These are phyloP conservation scores for Paraconiothyrium sp. DNA, from an alignment of 2,329 filamentous ascomycete species.

Conservation along the genomic window DNA sequence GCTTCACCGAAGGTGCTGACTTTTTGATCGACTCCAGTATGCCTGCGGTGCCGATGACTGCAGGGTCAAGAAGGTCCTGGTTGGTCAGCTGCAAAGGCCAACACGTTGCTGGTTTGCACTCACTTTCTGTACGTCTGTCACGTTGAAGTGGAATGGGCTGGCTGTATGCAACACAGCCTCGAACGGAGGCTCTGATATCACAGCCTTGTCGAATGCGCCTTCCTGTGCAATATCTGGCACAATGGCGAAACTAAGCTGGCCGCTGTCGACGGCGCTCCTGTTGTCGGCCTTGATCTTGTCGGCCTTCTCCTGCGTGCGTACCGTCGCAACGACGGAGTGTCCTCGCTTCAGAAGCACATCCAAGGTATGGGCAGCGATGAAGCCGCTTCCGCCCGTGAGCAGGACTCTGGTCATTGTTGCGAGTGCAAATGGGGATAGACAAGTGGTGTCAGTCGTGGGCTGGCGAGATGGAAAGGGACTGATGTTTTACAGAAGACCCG, in stretches of 20 bases:
- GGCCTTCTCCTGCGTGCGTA: slow-evolving; percentile 69
- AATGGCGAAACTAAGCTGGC: slow-evolving; percentile 70
- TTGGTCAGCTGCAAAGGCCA: slow-evolving; percentile 15
- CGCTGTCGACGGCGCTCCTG: slow-evolving; percentile 58
- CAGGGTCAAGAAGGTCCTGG: slow-evolving; percentile 66
- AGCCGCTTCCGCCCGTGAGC: slow-evolving; percentile 66
- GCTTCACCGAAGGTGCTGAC: slow-evolving; percentile 71
- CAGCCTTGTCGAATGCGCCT: slow-evolving; percentile 71
- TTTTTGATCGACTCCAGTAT: slow-evolving; percentile 70
- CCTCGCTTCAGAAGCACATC: slow-evolving; percentile 65
- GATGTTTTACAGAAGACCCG: neutral
- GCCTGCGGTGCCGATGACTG: slow-evolving; percentile 70
- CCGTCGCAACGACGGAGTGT: slow-evolving; percentile 70
- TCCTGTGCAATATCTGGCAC: slow-evolving; percentile 77
- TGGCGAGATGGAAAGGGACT: neutral
- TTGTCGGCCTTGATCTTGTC: slow-evolving; percentile 67
- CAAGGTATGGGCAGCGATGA: slow-evolving; percentile 72
- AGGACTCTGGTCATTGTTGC: slow-evolving; percentile 51
- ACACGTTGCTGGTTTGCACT: slow-evolving; percentile 22
- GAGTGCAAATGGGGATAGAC: neutral
- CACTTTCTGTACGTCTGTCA: slow-evolving; percentile 74
- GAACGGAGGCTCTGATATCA: slow-evolving; percentile 71
- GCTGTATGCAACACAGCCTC: slow-evolving; percentile 67
- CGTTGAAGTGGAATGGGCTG: slow-evolving; percentile 75
- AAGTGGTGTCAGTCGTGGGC: neutral